phyloP scores from a whole-genome alignment of 1,139 yeast species.

The Kazachstania sp. region DNA sequence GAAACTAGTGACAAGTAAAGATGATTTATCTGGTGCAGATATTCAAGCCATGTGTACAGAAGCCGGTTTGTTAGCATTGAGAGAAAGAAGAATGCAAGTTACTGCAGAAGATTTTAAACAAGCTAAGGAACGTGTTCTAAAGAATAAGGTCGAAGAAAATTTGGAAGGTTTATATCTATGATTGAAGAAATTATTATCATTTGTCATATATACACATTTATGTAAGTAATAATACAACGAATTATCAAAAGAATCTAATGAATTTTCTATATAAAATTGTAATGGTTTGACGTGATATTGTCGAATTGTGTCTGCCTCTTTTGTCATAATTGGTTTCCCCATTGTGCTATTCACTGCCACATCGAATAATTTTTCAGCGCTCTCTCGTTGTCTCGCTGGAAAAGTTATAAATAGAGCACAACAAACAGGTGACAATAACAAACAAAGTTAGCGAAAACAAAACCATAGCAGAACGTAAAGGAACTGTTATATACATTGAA shows the following conservation, averaged over 20 bases:
- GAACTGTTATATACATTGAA: not conserved
- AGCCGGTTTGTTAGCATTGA: slow-evolving; percentile 89
- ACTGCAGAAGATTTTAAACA: slow-evolving; percentile 89
- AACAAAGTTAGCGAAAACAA: not conserved
- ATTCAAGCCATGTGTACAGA: slow-evolving; percentile 97
- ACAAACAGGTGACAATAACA: not conserved
- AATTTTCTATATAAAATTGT: too few relatives aligned
- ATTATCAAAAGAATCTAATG: not conserved
- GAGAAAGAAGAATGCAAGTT: slow-evolving; percentile 98
- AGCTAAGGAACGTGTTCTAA: slow-evolving; percentile 94
- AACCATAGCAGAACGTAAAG: not conserved
- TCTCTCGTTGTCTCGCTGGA: not conserved
- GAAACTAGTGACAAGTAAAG: slow-evolving; percentile 83
- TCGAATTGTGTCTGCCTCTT: too few relatives aligned
- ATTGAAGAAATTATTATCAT: slow-evolving; percentile 1
- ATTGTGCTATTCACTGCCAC: too few relatives aligned
- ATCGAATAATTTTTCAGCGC: too few relatives aligned
- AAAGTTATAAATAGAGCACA: not conserved
- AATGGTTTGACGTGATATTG: too few relatives aligned
- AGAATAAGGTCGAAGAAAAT: slow-evolving; percentile 95
- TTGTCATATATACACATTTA: not conserved
- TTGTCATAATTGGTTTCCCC: too few relatives aligned
- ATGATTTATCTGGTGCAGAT: slow-evolving; percentile 96
- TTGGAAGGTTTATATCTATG: slow-evolving; percentile 89
- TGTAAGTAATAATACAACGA: not conserved